Conservation (phyloP, 306 rosid species). For the Cicer yamashitae region DNA sequence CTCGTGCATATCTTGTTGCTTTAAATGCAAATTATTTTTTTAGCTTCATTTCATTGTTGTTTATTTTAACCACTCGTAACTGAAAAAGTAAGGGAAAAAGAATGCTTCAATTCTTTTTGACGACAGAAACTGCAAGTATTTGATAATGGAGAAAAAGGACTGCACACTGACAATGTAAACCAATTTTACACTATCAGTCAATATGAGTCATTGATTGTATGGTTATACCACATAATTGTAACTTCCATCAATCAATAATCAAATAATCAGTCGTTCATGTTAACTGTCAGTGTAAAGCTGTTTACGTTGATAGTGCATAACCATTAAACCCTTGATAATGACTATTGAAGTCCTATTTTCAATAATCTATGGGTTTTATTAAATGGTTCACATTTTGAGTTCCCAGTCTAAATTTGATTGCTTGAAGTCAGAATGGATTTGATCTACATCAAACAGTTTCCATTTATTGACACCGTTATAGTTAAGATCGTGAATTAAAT, state of each 20-base stretch:
- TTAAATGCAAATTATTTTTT: neutral
- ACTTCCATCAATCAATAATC: too few species aligned
- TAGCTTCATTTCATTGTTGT: slow-evolving; percentile 60
- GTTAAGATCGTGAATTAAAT: neutral
- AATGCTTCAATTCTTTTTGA: slow-evolving; percentile 56
- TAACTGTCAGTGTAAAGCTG: too few species aligned
- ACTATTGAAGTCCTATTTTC: neutral
- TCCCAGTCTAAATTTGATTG: neutral
- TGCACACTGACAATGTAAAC: too few species aligned
- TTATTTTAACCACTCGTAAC: slow-evolving; percentile 53
- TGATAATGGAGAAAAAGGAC: too few species aligned
- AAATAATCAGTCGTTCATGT: too few species aligned
- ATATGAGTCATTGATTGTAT: too few species aligned
- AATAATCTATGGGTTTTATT: neutral
- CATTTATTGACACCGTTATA: neutral
- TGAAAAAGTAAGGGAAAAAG: slow-evolving; percentile 53
- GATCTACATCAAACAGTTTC: neutral
- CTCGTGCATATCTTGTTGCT: slow-evolving; percentile 4
- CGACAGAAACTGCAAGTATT: slow-evolving; percentile 54
- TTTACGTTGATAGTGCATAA: too few species aligned
- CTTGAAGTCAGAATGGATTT: neutral
- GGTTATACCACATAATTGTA: too few species aligned
- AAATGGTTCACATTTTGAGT: neutral
- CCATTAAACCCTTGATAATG: slow-evolving; percentile 43
- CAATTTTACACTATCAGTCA: too few species aligned